A percentile compares a stretch with the other conserved stretches of the same genome.
Conservation (phyloP, 2,329 filamentous ascomycete species). For the Cladorrhinum sp. region DNA sequence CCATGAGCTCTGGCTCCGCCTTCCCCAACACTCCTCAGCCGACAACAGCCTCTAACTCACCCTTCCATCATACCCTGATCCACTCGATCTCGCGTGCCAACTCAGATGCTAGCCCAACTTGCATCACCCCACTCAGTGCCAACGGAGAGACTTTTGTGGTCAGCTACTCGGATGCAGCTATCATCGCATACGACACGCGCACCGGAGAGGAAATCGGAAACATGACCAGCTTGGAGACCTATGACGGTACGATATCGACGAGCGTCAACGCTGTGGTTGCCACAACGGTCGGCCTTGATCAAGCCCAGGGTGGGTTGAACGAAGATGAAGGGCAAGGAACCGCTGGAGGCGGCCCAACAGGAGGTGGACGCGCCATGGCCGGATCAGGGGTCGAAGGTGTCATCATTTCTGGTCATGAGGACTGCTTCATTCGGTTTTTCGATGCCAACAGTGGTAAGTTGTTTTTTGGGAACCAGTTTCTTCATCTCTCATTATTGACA, state of each 20-base stretch:
- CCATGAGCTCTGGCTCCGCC: slow-evolving; percentile 89
- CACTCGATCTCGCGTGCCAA: slow-evolving; percentile 77
- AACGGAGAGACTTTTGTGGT: slow-evolving; percentile 89
- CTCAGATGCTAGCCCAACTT: slow-evolving; percentile 73
- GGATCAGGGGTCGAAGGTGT: slow-evolving; percentile 85
- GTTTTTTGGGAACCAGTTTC: neutral
- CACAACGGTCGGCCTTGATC: slow-evolving; percentile 78
- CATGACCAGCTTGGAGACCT: slow-evolving; percentile 94
- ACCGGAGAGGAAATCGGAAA: slow-evolving; percentile 86
- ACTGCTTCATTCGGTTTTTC: slow-evolving; percentile 93
- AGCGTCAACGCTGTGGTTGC: slow-evolving; percentile 91
- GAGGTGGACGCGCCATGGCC: slow-evolving; percentile 60
- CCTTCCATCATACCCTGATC: slow-evolving; percentile 83
- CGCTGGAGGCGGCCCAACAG: slow-evolving; percentile 76
- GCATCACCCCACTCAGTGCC: slow-evolving; percentile 82
- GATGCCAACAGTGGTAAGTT: slow-evolving; percentile 95
- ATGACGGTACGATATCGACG: slow-evolving; percentile 73
- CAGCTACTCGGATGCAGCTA: slow-evolving; percentile 83
- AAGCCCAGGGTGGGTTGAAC: slow-evolving; percentile 58
- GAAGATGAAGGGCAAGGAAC: slow-evolving; percentile 62
- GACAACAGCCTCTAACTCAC: slow-evolving; percentile 77
- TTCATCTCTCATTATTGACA: neutral
- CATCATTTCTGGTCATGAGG: slow-evolving; percentile 94
- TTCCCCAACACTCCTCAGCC: slow-evolving; percentile 90
- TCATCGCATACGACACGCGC: slow-evolving; percentile 87